A percentile compares a stretch with the other conserved stretches of the same genome.
phyloP scores from a whole-genome alignment of 192 early-diverging fungal genomes.

The Fimicolochytrium jonesii region DNA sequence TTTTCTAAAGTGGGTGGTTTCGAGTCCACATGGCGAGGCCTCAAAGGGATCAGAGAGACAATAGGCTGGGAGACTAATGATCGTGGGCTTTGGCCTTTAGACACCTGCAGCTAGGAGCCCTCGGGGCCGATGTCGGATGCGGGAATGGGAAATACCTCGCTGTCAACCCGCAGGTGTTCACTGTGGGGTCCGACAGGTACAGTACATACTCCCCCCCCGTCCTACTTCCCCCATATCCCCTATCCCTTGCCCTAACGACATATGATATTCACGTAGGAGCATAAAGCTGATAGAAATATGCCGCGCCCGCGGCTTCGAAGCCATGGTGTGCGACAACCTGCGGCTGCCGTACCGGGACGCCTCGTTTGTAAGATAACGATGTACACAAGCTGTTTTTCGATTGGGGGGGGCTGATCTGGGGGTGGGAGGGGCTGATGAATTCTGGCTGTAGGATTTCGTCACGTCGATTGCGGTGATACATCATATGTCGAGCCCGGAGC shows the following conservation, averaged over 20 bases:
- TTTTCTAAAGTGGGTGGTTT: conserved; percentile 53
- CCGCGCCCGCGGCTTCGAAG: conserved; percentile 68
- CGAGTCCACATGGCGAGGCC: neutral
- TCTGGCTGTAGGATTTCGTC: conserved; percentile 71
- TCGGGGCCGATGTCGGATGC: conserved; percentile 94
- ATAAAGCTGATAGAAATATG: conserved; percentile 73
- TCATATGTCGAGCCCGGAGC: conserved; percentile 78
- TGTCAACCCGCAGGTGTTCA: conserved; percentile 75
- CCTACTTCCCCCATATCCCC: too few relatives aligned
- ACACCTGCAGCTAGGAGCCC: conserved; percentile 54
- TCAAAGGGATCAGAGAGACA: neutral
- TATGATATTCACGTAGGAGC: conserved; percentile 53
- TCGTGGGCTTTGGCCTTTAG: neutral
- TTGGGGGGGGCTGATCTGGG: neutral
- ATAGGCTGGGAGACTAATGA: neutral
- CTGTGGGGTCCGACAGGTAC: conserved; percentile 81
- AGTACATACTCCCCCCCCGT: neutral
- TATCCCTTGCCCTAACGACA: too few relatives aligned
- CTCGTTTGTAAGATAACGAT: conserved; percentile 59
- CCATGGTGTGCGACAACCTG: conserved; percentile 76
- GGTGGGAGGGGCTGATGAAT: neutral
- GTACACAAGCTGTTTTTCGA: neutral
- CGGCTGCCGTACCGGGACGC: conserved; percentile 65
- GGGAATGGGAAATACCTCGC: conserved; percentile 98
- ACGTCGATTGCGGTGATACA: conserved; percentile 96